A percentile compares a stretch with the other conserved stretches of the same genome.
Evolutionary conservation across 164 flowering plant species (phyloP).

Genomic region (Sextonia rubra): DNA sequence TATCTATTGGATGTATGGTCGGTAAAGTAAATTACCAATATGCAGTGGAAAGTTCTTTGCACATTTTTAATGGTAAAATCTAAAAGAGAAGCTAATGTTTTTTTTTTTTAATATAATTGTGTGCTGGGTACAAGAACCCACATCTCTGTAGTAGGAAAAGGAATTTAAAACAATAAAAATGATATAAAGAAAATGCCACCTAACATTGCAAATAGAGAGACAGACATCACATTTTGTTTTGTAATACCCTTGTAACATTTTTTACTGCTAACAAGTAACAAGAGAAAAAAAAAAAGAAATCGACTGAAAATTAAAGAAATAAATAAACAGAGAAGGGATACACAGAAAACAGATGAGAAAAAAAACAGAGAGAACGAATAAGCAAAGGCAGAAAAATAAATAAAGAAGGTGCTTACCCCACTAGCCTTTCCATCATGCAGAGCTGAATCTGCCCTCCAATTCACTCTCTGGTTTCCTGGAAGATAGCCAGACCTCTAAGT

Average conservation of each 20-base stretch:
- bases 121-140: too few species aligned
- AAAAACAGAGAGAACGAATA: too few species aligned
- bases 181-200: background rate
- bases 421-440: constrained; percentile 75
- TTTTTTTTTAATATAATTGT: too few species aligned
- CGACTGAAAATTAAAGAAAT: background rate
- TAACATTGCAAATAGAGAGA: too few species aligned
- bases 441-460: constrained; percentile 87
- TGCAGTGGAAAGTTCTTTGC: too few species aligned
- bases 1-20: too few species aligned
- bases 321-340: background rate
- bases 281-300: background rate
- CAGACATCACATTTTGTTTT: too few species aligned
- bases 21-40: too few species aligned
- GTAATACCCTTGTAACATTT: background rate
- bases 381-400: too few species aligned
- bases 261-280: background rate
- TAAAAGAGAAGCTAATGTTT: too few species aligned
- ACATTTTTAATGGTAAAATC: too few species aligned
- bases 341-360: background rate
- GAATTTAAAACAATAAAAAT: too few species aligned
- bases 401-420: constrained; percentile 48
- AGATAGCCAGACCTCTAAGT: constrained; percentile 95
- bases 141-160: background rate
- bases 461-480: constrained; percentile 72